phyloP scores from a whole-genome alignment of 768 basidiomycete genomes.

The Calocybe gangraenosa region DNA sequence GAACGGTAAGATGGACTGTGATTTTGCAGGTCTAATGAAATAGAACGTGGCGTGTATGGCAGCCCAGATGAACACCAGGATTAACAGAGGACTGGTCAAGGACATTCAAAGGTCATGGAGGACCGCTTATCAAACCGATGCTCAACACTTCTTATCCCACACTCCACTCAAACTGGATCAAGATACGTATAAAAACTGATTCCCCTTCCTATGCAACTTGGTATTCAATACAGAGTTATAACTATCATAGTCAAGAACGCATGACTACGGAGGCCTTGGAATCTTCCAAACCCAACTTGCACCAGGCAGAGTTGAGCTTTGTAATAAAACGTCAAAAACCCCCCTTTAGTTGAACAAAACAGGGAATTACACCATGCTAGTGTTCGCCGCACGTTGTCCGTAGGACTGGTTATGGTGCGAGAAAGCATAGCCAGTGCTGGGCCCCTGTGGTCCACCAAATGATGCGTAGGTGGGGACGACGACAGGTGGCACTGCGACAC shows the following conservation, averaged over 20 bases:
- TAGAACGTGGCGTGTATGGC: conserved; percentile 20
- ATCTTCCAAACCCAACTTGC: conserved; percentile 6
- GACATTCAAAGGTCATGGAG: conserved; percentile 19
- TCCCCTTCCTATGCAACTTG: conserved; percentile 12
- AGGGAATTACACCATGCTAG: conserved; percentile 13
- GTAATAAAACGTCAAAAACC: conserved; percentile 6
- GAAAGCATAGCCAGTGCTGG: conserved; percentile 14
- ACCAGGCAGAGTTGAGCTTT: conserved; percentile 15
- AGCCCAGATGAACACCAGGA: conserved; percentile 22
- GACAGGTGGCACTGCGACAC: conserved; percentile 17
- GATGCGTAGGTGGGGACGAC: conserved; percentile 20
- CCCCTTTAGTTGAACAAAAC: not conserved
- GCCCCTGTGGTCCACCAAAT: conserved; percentile 9
- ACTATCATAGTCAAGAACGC: conserved; percentile 14
- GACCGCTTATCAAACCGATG: too few relatives aligned
- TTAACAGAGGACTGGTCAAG: conserved; percentile 16
- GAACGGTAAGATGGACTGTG: conserved; percentile 11
- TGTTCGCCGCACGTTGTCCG: conserved; percentile 14
- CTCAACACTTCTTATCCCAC: too few relatives aligned
- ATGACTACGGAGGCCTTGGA: conserved; percentile 14
- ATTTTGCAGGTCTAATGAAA: conserved; percentile 9
- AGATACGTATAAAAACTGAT: not conserved
- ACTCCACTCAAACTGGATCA: too few relatives aligned
- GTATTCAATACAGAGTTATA: conserved; percentile 11
- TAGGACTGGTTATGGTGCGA: conserved; percentile 14